These are phyloP conservation scores for Penicillium fimorum DNA, from an alignment of 495 filamentous ascomycete genomes.

Conservation along the genomic window DNA sequence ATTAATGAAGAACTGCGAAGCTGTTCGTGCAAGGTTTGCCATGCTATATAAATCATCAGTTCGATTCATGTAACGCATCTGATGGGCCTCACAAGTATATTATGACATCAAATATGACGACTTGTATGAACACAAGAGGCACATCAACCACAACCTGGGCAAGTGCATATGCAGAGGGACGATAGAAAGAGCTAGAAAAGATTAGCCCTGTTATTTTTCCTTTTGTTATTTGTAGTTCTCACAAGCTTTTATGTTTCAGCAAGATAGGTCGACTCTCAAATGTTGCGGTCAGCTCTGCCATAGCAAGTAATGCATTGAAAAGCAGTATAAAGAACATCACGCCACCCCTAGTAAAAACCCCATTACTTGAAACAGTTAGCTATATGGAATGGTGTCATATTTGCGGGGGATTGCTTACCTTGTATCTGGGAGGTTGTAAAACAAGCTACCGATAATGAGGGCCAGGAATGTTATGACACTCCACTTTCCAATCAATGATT, in stretches of 20 bases:
- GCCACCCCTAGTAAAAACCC: conserved; percentile 50
- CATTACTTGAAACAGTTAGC: conserved; percentile 29
- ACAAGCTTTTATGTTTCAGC: conserved; percentile 76
- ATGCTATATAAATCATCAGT: conserved; percentile 38
- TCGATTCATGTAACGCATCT: background rate
- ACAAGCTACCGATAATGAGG: conserved; percentile 73
- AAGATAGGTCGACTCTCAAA: conserved; percentile 72
- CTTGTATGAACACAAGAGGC: conserved; percentile 68
- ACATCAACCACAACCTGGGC: conserved; percentile 75
- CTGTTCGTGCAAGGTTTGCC: conserved; percentile 59
- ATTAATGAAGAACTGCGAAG: conserved; percentile 83
- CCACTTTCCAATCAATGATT: conserved; percentile 52
- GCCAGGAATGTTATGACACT: conserved; percentile 67
- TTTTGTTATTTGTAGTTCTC: conserved; percentile 8
- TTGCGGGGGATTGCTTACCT: conserved; percentile 24
- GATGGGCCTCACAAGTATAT: conserved; percentile 61
- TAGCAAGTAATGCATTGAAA: conserved; percentile 76
- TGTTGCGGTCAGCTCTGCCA: conserved; percentile 71
- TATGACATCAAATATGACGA: conserved; percentile 68
- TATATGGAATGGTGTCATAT: too few relatives aligned
- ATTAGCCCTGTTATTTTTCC: background rate
- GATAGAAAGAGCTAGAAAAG: conserved; percentile 63
- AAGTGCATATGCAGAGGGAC: conserved; percentile 74
- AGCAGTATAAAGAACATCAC: conserved; percentile 74
- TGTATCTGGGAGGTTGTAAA: conserved; percentile 66